A percentile compares a stretch with the other conserved stretches of the same genome.
These are phyloP conservation scores for Tuctoria greenei DNA, from an alignment of 176 grass and related monocot species.

Conservation along the genomic window DNA sequence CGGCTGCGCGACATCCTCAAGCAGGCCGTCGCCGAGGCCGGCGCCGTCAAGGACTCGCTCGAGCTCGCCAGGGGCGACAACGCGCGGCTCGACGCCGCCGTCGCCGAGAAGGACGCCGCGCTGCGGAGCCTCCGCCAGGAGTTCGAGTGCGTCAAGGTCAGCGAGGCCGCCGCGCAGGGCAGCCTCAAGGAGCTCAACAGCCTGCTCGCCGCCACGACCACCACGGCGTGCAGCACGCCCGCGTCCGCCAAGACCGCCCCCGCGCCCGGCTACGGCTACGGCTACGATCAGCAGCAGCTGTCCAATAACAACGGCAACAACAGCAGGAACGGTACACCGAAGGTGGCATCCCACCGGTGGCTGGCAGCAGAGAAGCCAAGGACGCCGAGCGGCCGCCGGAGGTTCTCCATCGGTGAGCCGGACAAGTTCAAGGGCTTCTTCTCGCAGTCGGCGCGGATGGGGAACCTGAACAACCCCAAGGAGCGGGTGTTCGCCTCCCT, in stretches of 20 bases:
- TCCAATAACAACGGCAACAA: neutral
- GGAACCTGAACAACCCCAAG: constrained; percentile 37
- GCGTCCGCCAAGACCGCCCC: constrained; percentile 35
- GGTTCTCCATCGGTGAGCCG: constrained; percentile 71
- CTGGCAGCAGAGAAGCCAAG: constrained; percentile 28
- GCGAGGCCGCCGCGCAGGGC: constrained; percentile 74
- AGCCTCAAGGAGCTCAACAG: constrained; percentile 87
- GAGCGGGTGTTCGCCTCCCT: constrained; percentile 62
- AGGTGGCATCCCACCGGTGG: constrained; percentile 35
- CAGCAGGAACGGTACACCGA: constrained; percentile 33
- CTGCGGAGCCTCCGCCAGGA: constrained; percentile 76
- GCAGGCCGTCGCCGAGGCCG: constrained; percentile 83
- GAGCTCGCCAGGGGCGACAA: constrained; percentile 64
- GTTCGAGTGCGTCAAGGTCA: constrained; percentile 87
- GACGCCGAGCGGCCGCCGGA: constrained; percentile 35
- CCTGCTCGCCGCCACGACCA: constrained; percentile 69
- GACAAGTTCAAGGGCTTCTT: constrained; percentile 47
- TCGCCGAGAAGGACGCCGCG: constrained; percentile 62
- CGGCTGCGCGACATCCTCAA: constrained; percentile 82
- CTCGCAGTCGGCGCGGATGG: constrained; percentile 52
- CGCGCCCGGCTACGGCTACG: neutral
- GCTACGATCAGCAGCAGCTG: constrained; percentile 1
- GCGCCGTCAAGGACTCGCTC: constrained; percentile 59
- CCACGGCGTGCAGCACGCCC: constrained; percentile 47
- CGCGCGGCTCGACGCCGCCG: constrained; percentile 50